Conservation (phyloP, 164 flowering plant species). For the Vitis vinifera region DNA sequence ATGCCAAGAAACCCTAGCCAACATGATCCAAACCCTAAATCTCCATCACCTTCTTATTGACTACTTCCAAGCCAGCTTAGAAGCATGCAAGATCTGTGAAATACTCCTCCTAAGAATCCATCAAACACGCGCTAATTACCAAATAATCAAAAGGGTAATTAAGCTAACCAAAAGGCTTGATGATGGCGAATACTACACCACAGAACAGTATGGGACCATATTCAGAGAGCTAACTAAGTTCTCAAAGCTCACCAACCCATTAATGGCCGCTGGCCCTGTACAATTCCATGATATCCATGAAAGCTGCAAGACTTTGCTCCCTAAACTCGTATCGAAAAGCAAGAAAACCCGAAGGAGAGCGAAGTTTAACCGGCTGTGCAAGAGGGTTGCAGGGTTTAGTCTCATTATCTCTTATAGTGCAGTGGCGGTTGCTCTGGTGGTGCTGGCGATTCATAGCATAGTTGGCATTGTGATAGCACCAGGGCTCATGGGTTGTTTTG, state of each 20-base stretch:
- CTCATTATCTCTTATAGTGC: constrained; percentile 37
- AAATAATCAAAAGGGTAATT: constrained; percentile 37
- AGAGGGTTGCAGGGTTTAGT: constrained; percentile 33
- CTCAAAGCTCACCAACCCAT: constrained; percentile 48
- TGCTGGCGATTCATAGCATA: constrained; percentile 49
- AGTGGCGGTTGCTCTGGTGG: constrained; percentile 32
- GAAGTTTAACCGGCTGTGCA: constrained; percentile 27
- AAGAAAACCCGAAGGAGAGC: constrained; percentile 35
- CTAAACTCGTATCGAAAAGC: constrained; percentile 26
- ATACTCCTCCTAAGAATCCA: constrained; percentile 48
- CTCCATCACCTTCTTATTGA: constrained; percentile 46
- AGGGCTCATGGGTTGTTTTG: constrained; percentile 17
- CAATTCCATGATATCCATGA: constrained; percentile 41
- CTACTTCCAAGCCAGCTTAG: constrained; percentile 57
- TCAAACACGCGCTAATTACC: constrained; percentile 45
- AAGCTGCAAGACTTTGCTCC: constrained; percentile 30
- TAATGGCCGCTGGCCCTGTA: constrained; percentile 26
- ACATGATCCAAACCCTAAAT: constrained; percentile 26
- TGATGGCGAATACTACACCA: constrained; percentile 1
- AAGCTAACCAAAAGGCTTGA: constrained; percentile 23
- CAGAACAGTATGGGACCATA: constrained; percentile 23
- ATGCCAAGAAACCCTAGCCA: constrained; percentile 38
- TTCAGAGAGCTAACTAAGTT: constrained; percentile 40
- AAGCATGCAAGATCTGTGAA: constrained; percentile 57
- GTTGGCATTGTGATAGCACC: constrained; percentile 64